Evolutionary conservation across 2,329 filamentous ascomycete species (phyloP).

Genomic region (Aspergillaceae sp.): DNA sequence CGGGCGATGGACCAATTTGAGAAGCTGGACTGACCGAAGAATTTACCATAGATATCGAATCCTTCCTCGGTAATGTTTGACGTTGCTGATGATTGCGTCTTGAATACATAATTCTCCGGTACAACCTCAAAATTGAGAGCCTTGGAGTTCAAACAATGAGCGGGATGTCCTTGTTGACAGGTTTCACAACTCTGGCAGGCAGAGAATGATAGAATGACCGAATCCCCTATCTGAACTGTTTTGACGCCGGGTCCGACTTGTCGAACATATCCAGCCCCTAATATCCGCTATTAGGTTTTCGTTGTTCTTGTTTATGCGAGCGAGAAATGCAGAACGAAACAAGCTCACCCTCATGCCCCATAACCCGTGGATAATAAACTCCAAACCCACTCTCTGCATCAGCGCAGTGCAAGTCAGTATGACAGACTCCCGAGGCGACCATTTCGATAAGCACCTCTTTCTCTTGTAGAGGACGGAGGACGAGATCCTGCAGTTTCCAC

Average conservation of each 20-base stretch:
- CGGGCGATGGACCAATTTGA: slow-evolving; percentile 32
- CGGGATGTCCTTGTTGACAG: slow-evolving; percentile 39
- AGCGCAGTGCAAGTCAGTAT: slow-evolving; percentile 45
- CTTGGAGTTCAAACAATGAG: slow-evolving; percentile 44
- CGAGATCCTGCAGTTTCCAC: slow-evolving; percentile 10
- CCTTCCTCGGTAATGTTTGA: slow-evolving; percentile 2
- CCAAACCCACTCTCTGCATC: slow-evolving; percentile 27
- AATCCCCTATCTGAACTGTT: slow-evolving; percentile 37
- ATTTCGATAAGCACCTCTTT: slow-evolving; percentile 48
- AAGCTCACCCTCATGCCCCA: slow-evolving; percentile 46
- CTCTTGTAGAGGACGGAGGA: slow-evolving; percentile 13
- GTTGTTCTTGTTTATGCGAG: background rate
- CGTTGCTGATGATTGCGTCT: background rate
- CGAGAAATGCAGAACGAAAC: background rate
- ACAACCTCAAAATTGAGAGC: slow-evolving; percentile 31
- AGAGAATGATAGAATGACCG: slow-evolving; percentile 42
- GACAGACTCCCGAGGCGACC: slow-evolving; percentile 48
- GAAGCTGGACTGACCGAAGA: slow-evolving; percentile 45
- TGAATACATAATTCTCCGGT: background rate
- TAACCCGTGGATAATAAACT: slow-evolving; percentile 39
- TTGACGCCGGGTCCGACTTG: slow-evolving; percentile 35
- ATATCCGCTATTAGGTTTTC: slow-evolving; percentile 1
- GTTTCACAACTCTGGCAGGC: slow-evolving; percentile 41
- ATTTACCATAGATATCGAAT: slow-evolving; percentile 27
- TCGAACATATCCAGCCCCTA: slow-evolving; percentile 40